A percentile compares a stretch with the other conserved stretches of the same genome.
Conservation (phyloP, 768 basidiomycete genomes). For the Hortiboletus flavorubellus region DNA sequence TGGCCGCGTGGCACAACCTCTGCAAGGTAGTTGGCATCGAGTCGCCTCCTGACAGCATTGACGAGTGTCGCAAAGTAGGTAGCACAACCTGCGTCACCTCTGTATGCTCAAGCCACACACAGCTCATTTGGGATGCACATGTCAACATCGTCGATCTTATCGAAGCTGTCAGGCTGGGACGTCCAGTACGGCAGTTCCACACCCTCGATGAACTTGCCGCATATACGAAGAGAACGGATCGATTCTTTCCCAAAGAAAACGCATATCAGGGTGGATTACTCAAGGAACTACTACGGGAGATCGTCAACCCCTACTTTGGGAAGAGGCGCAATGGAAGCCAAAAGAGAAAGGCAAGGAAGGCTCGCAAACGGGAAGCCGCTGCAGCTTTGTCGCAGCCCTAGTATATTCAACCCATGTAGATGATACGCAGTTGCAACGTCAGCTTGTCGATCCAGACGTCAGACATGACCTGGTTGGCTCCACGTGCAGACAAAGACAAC, state of each 20-base stretch:
- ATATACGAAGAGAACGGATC: conserved; percentile 19
- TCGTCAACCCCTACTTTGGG: conserved; percentile 18
- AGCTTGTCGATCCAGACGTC: neutral
- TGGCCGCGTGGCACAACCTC: conserved; percentile 20
- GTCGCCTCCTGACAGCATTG: conserved; percentile 11
- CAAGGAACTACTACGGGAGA: conserved; percentile 25
- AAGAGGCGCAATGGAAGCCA: conserved; percentile 18
- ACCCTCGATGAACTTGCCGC: conserved; percentile 17
- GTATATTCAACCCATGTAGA: conserved; percentile 2
- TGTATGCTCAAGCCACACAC: neutral
- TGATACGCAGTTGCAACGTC: neutral
- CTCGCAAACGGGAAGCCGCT: conserved; percentile 9
- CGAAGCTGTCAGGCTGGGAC: conserved; percentile 9
- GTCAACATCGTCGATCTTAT: conserved; percentile 35
- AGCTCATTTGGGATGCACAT: conserved; percentile 24
- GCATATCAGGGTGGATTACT: conserved; percentile 31
- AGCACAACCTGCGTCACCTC: neutral
- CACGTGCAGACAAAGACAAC: neutral
- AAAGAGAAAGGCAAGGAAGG: conserved; percentile 15
- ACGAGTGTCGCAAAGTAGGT: conserved; percentile 19
- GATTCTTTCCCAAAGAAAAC: conserved; percentile 28
- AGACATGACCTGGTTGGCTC: too few species aligned
- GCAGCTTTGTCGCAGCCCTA: conserved; percentile 1
- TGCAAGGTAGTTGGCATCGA: conserved; percentile 15
- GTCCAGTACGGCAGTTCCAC: conserved; percentile 19